Conservation (phyloP, 2,329 filamentous ascomycete genomes). For the Amauroascus niger region DNA sequence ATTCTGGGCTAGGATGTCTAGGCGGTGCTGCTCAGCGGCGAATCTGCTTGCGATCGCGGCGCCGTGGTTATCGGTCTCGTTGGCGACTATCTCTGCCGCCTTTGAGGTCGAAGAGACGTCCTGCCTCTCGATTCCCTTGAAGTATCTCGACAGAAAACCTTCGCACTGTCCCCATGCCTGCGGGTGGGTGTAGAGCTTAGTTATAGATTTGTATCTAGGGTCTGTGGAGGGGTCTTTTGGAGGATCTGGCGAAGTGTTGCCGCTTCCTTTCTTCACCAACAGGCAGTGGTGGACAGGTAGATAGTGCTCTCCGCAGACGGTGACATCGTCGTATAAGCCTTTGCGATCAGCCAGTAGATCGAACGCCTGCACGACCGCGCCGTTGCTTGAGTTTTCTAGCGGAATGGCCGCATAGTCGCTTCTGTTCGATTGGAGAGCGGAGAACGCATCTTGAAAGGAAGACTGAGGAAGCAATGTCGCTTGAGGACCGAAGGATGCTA, state of each 20-base stretch:
- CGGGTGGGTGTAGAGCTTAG: slow-evolving; percentile 79
- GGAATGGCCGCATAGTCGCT: slow-evolving; percentile 72
- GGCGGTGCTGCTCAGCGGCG: slow-evolving; percentile 57
- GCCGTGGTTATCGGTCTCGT: slow-evolving; percentile 47
- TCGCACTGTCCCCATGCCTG: slow-evolving; percentile 93
- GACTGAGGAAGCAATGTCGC: slow-evolving; percentile 28
- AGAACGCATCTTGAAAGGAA: slow-evolving; percentile 59
- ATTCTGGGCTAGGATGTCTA: slow-evolving; percentile 54
- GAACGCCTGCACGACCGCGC: slow-evolving; percentile 79
- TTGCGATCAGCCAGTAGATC: slow-evolving; percentile 75
- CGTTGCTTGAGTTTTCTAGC: slow-evolving; percentile 94
- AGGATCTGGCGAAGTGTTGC: background rate
- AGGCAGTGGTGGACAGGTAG: slow-evolving; percentile 83
- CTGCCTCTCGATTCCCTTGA: slow-evolving; percentile 66
- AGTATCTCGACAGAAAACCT: slow-evolving; percentile 57
- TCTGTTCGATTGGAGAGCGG: slow-evolving; percentile 57
- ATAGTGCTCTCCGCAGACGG: slow-evolving; percentile 75
- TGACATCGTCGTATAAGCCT: slow-evolving; percentile 54
- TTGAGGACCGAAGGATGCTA: slow-evolving; percentile 40
- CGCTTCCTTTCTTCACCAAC: slow-evolving; percentile 41
- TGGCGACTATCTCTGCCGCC: slow-evolving; percentile 64
- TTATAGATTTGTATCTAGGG: slow-evolving; percentile 49
- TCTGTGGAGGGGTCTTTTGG: slow-evolving; percentile 10
- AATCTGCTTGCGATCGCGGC: slow-evolving; percentile 71
- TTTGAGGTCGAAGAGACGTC: slow-evolving; percentile 79